Percentiles rank a stretch among this genome's conserved stretches.
phyloP scores from a whole-genome alignment of 1,284 basidiomycete genomes.

The Dichomitus squalens region DNA sequence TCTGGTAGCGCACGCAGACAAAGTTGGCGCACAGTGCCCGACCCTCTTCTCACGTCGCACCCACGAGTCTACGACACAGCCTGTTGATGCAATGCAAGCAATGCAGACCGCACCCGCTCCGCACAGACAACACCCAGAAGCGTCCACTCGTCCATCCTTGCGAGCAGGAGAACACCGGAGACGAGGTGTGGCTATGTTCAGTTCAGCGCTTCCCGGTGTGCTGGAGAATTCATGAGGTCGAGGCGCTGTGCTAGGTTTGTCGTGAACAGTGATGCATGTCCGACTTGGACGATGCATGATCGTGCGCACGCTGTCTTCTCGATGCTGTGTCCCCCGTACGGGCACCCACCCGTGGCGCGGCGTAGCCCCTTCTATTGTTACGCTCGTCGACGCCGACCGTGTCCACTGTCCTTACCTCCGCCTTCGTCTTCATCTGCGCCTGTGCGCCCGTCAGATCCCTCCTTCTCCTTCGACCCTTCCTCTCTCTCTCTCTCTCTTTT shows the following conservation, averaged over 20 bases:
- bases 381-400: not conserved
- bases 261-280: slow-evolving; percentile 5
- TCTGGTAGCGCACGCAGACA: not conserved
- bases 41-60: too few species aligned
- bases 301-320: slow-evolving; percentile 2
- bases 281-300: slow-evolving; percentile 6
- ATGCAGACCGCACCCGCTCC: too few species aligned
- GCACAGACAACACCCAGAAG: too few species aligned
- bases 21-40: not conserved
- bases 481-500: not conserved
- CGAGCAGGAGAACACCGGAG: too few species aligned
- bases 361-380: not conserved
- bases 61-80: too few species aligned
- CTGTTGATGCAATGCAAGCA: too few species aligned
- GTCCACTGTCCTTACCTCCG: not conserved
- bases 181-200: not conserved
- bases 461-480: not conserved
- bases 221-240: not conserved
- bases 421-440: not conserved
- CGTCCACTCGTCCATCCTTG: too few species aligned
- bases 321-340: slow-evolving; percentile 12
- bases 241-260: slow-evolving; percentile 15
- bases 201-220: not conserved
- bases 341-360: not conserved
- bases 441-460: not conserved